A percentile compares a stretch with the other conserved stretches of the same genome.
Evolutionary conservation across 805 yeast species (phyloP).

Genomic region (Ogataea parapolymorpha): DNA sequence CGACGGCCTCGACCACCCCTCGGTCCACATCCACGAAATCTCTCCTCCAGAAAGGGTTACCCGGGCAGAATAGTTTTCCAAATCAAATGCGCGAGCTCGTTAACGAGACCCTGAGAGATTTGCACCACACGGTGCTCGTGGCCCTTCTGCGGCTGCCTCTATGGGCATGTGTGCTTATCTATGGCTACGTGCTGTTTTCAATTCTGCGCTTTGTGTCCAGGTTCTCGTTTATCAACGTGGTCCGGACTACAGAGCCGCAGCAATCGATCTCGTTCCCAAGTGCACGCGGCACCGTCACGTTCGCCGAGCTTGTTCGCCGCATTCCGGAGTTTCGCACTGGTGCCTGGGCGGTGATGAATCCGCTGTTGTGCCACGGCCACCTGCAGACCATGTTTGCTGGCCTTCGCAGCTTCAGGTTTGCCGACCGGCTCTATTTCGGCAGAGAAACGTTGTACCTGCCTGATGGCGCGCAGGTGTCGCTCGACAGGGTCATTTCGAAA

Average conservation of each 20-base stretch:
- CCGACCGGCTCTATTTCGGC: conserved; percentile 66
- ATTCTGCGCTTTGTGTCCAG: background rate
- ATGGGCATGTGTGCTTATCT: conserved; percentile 12
- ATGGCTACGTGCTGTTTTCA: background rate
- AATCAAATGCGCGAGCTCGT: conserved; percentile 1
- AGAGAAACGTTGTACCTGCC: conserved; percentile 54
- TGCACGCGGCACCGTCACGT: conserved; percentile 6
- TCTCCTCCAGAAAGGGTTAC: conserved; percentile 33
- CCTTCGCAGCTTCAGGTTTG: conserved; percentile 46
- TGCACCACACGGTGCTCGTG: conserved; percentile 13
- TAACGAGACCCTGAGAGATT: conserved; percentile 7
- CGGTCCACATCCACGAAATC: conserved; percentile 64
- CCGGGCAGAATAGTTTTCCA: conserved; percentile 9
- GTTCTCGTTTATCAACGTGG: conserved; percentile 13
- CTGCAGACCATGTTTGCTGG: conserved; percentile 75
- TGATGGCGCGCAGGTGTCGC: conserved; percentile 72
- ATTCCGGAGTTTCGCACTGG: conserved; percentile 45
- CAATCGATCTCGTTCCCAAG: conserved; percentile 10
- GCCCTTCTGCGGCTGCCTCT: conserved; percentile 12
- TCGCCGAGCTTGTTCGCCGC: conserved; percentile 22
- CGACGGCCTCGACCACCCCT: conserved; percentile 50
- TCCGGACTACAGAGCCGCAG: conserved; percentile 8
- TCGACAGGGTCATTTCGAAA: conserved; percentile 59
- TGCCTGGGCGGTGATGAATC: conserved; percentile 54
- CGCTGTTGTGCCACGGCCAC: conserved; percentile 66